Base-by-base conservation (phyloP, 192 early-diverging fungal genomes). In the Spinellus fusiger region DNA sequence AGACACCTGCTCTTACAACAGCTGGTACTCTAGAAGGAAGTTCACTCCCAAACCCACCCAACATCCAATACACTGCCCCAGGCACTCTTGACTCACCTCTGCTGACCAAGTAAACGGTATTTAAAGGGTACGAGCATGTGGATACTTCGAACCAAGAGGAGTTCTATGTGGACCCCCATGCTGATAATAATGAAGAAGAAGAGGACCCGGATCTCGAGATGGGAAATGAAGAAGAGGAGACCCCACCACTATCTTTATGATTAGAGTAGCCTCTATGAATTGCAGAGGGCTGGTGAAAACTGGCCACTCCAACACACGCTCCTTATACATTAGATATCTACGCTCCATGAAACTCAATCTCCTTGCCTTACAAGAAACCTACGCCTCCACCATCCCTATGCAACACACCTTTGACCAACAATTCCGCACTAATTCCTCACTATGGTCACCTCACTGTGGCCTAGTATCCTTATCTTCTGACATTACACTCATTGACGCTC, bases 401-500 rank as follows among this genome's bases (percentile, higher is more conserved):
- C 49, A 50, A 27, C 20, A 22, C 8, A 50, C 49, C 49, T 50
- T 50, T 26, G 8, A 50, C 26, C 18, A 10, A 12, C 20, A 50
- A 50, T 27, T 50, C 20, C 49, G 26, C 12, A 22, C 49, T 22
- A n/a, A 50, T 20, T 12, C 13, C 49, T 50, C 49, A n/a, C 12
- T 50, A 26, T 57, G 56, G 56, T 46, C 56, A 6, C 16, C 15
- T 12, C 40, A 47, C 6, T 57, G 56, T 27, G 56, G 56, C 26
- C 10, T 57, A 6, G 20, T 57, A 0, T 57, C 56, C 22, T 28
- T 57, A 1, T 38, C 33, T n/a, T 27, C 56, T 13, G 8, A 25
- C 35, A 40, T 57, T 20, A 26, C 32, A 16, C 10, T 57, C 23
- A 38, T 44, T 25, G 9, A 38, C 25, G 9, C 26, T 26, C 23